Percentiles rank a stretch among this genome's conserved stretches.
These are phyloP conservation scores for Wallacemonas sp. DNA, from an alignment of 208 protist genomes.

Conservation along the genomic window DNA sequence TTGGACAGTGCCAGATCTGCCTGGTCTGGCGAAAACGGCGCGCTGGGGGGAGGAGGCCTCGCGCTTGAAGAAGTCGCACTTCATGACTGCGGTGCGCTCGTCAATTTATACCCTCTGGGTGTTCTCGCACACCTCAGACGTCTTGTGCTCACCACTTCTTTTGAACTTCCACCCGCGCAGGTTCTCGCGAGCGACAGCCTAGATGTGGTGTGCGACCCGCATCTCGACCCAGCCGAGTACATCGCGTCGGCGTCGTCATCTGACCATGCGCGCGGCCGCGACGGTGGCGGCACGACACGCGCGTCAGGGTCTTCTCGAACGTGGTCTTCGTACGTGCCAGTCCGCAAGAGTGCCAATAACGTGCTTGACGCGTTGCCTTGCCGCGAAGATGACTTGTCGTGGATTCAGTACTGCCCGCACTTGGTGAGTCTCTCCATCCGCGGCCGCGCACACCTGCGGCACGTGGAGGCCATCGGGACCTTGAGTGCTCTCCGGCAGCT, in stretches of 20 bases:
- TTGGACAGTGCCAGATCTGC: constrained; percentile 1
- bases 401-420: not conserved
- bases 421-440: not conserved
- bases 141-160: not conserved
- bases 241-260: too few species aligned
- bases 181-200: not conserved
- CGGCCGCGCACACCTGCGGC: constrained; percentile 2
- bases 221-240: not conserved
- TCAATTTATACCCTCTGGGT: not conserved
- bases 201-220: not conserved
- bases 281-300: too few species aligned
- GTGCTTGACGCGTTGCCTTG: not conserved
- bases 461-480: not conserved
- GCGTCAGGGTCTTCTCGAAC: too few species aligned
- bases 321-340: too few species aligned
- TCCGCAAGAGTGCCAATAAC: not conserved
- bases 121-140: constrained; percentile 1
- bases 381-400: constrained; percentile 2
- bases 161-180: not conserved
- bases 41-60: not conserved
- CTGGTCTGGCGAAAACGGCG: not conserved
- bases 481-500: not conserved
- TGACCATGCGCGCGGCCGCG: too few species aligned
- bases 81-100: constrained; percentile 3
- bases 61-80: constrained; percentile 11